These are phyloP conservation scores for Mollisia scopiformis DNA, from an alignment of 2,329 filamentous ascomycete species.

Conservation along the genomic window DNA sequence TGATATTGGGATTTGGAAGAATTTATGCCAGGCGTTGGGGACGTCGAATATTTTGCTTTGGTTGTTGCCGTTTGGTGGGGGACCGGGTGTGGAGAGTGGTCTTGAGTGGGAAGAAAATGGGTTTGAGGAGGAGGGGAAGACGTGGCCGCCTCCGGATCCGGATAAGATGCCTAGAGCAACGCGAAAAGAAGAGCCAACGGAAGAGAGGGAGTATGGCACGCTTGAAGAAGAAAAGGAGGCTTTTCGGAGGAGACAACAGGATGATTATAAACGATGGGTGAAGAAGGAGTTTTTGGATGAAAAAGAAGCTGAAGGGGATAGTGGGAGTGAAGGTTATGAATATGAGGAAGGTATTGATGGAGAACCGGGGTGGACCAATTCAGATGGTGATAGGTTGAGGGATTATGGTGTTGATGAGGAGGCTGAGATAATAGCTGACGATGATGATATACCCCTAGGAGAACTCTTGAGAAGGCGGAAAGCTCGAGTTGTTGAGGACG, in stretches of 20 bases:
- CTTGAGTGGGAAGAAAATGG: constrained; percentile 73
- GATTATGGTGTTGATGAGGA: constrained; percentile 85
- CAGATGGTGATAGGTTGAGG: constrained; percentile 72
- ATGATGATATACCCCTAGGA: constrained; percentile 71
- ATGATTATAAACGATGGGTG: constrained; percentile 47
- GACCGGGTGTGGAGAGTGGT: constrained; percentile 44
- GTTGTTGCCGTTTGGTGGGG: constrained; percentile 68
- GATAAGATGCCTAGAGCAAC: constrained; percentile 51
- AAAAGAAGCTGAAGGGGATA: constrained; percentile 33
- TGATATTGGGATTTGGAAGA: constrained; percentile 75
- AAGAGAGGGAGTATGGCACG: constrained; percentile 26
- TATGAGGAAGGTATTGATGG: constrained; percentile 44
- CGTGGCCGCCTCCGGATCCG: constrained; percentile 68
- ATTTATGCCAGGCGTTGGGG: constrained; percentile 78
- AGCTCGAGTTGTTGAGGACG: neutral
- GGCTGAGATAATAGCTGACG: constrained; percentile 58
- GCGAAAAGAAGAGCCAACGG: constrained; percentile 5
- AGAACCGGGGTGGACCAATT: constrained; percentile 70
- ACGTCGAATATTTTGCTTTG: constrained; percentile 66
- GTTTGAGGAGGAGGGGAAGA: constrained; percentile 65
- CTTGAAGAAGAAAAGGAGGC: constrained; percentile 46
- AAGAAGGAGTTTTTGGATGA: constrained; percentile 19
- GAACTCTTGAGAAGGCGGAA: constrained; percentile 65
- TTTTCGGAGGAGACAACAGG: constrained; percentile 53
- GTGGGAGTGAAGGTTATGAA: constrained; percentile 23